Base-by-base conservation (phyloP, 208 protist species). In the Leishmania aethiopica region DNA sequence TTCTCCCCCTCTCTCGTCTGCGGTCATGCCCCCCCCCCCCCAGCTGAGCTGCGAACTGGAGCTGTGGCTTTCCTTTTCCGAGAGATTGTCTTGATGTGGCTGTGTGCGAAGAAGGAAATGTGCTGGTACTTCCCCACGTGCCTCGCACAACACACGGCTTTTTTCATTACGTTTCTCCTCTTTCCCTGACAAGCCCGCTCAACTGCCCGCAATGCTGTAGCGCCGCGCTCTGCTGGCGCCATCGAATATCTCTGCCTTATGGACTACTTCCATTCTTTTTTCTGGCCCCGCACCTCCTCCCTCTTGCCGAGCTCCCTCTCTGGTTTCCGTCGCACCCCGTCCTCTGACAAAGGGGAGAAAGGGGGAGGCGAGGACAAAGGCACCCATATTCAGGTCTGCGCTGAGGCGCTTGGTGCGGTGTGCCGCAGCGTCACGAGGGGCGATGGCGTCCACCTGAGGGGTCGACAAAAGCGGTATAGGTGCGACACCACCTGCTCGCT, bases 401-500 rank as follows among this genome's bases (percentile, higher is more conserved):
- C 32, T n/a, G 49, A 64, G 66, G 69, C 84, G 1, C 37, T 87
- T 35, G 62, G 19, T 0, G 79, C 78, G 17, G 42, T 90, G 6
- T 90, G 81, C 60, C 51, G 76, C 11, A 72, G 74, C 15, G 10
- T 84, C 19, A 79, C 84, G 40, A 69, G 10, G 3, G 55, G 75
- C 45, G 28, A 75, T 10, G 64, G 75, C 4, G 37, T 89, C 28
- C 86, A 81, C 0, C 88, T 92, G 13, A 45, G 70, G 19, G 90
- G 88, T 15, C 76, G 77, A 7, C 66, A 75, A 19, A 66, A 71
- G 4, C 77, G 73, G 13, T 91, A 88, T 77, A 82, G 88, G 1
- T 90, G 87, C 79, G 90, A 92, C 70, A 86, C 81, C 3, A 94
- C 90, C 15, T 92, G 91, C 70, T 89, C 84, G 7, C 69, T 91